phyloP scores from a whole-genome alignment of 169 alveolate genomes.

The Amoebophrya sp. region DNA sequence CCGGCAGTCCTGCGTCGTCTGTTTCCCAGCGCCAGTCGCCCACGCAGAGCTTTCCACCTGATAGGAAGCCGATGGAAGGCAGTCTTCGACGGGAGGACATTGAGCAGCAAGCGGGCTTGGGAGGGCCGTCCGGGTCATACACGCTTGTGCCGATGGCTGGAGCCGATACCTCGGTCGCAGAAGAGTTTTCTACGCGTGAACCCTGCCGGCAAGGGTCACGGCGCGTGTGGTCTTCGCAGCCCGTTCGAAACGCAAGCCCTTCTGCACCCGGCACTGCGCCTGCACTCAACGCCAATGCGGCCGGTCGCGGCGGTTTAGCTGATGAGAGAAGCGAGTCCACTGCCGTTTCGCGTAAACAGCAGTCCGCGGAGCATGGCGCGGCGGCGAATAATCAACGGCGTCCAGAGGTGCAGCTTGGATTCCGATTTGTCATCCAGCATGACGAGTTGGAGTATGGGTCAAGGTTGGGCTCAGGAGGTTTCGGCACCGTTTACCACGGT shows the following conservation, averaged over 20 bases:
- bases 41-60: not conserved
- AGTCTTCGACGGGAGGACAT: not conserved
- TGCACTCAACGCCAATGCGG: no score
- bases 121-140: no score
- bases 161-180: no score
- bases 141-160: no score
- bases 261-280: no score
- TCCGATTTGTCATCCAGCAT: not conserved
- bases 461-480: slow-evolving; percentile 31
- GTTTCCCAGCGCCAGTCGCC: not conserved
- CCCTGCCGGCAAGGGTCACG: not conserved
- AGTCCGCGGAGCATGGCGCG: no score
- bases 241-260: no score
- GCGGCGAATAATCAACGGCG: no score
- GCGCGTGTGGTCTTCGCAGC: not conserved
- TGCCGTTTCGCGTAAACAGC: not conserved
- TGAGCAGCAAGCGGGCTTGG: not conserved
- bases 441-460: slow-evolving; percentile 12
- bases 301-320: no score
- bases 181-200: not conserved
- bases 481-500: slow-evolving; percentile 34
- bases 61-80: not conserved
- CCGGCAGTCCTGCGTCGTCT: no score
- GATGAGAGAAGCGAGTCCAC: no score
- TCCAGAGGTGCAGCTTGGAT: not conserved